phyloP scores from a whole-genome alignment of 2,329 filamentous ascomycete genomes.

The Xylariales sp. region DNA sequence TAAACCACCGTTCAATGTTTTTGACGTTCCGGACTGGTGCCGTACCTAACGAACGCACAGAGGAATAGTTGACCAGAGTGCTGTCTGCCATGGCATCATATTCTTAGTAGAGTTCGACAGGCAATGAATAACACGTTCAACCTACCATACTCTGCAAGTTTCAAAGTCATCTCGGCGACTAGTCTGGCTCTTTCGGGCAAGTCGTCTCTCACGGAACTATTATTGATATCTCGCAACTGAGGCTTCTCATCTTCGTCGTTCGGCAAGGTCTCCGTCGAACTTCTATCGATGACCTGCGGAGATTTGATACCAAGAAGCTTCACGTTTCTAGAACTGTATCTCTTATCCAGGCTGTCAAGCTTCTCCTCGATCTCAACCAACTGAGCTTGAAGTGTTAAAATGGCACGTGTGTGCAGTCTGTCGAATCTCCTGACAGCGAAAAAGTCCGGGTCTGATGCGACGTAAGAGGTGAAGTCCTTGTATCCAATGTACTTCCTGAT shows the following conservation, averaged over 20 bases:
- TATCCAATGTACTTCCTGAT: neutral
- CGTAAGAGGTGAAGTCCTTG: conserved; percentile 3
- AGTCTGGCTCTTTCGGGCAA: neutral
- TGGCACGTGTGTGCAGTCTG: neutral
- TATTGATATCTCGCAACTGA: conserved; percentile 1
- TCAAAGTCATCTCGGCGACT: neutral
- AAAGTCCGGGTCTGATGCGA: conserved; percentile 6
- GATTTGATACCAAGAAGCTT: neutral
- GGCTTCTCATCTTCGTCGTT: neutral
- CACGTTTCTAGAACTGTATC: neutral
- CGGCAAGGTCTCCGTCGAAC: neutral
- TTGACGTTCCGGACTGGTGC: too few relatives aligned
- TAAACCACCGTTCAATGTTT: too few relatives aligned
- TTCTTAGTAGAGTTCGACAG: too few relatives aligned
- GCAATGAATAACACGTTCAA: too few relatives aligned
- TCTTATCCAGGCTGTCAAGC: neutral
- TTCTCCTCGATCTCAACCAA: neutral
- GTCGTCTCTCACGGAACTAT: conserved; percentile 1
- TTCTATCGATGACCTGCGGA: neutral
- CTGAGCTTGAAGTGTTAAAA: conserved; percentile 1
- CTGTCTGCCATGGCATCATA: too few relatives aligned
- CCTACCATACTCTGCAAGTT: neutral
- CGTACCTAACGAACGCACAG: too few relatives aligned
- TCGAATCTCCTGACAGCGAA: conserved; percentile 4
- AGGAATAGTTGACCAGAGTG: too few relatives aligned